These are phyloP conservation scores for Ochetophila trinervis DNA, from an alignment of 306 rosid genomes.

Conservation along the genomic window DNA sequence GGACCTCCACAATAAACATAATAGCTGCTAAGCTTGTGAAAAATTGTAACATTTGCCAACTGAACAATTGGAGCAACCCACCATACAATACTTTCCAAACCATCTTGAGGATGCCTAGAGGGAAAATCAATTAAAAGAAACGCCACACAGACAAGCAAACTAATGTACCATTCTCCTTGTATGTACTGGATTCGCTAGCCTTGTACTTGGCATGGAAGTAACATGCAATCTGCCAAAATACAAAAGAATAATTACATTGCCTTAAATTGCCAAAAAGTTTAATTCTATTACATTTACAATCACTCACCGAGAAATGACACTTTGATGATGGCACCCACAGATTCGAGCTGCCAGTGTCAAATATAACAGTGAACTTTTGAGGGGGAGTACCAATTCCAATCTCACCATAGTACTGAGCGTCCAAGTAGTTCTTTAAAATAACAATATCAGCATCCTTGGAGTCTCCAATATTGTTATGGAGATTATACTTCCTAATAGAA, in stretches of 20 bases:
- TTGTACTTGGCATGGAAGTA: slow-evolving; percentile 65
- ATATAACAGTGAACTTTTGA: slow-evolving; percentile 77
- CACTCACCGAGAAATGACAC: slow-evolving; percentile 75
- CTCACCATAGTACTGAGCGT: slow-evolving; percentile 96
- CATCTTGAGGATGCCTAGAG: background rate
- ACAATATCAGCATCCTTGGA: slow-evolving; percentile 43
- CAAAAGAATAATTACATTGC: slow-evolving; percentile 16
- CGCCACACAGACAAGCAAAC: background rate
- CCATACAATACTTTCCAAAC: background rate
- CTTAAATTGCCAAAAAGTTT: background rate
- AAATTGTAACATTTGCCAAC: no score
- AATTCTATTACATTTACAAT: background rate
- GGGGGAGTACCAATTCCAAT: slow-evolving; percentile 81
- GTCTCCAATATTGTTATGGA: slow-evolving; percentile 32
- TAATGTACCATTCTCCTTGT: slow-evolving; percentile 66
- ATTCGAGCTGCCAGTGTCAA: slow-evolving; percentile 96
- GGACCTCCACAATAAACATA: no score
- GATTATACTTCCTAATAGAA: slow-evolving; percentile 39
- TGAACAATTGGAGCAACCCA: background rate
- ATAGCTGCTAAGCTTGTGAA: no score
- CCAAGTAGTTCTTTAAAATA: slow-evolving; percentile 69
- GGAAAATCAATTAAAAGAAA: background rate
- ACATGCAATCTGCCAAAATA: slow-evolving; percentile 66
- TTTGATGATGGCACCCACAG: slow-evolving; percentile 83
- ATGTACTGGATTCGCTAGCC: slow-evolving; percentile 60